Conservation (phyloP, 148 eudicot species). For the Cornus controversa region DNA sequence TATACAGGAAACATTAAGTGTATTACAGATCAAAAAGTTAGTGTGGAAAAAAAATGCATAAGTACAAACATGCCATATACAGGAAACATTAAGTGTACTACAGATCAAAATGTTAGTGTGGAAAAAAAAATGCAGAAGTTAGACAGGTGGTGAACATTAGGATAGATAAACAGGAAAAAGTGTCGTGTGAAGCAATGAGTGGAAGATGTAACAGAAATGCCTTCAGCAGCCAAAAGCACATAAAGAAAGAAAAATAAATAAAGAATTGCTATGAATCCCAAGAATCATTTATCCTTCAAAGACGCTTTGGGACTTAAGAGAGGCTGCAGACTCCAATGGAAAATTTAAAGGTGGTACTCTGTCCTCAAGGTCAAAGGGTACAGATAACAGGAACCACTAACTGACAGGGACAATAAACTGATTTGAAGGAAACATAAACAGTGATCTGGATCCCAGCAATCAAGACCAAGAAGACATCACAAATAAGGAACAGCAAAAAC, state of each 20-base stretch:
- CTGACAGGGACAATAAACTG: not conserved
- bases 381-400: not conserved
- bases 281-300: not conserved
- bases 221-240: not conserved
- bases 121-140: too few species aligned
- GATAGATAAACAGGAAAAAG: not conserved
- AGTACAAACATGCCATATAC: too few species aligned
- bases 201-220: not conserved
- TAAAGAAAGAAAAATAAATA: constrained; percentile 1
- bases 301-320: not conserved
- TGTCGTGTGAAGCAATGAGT: not conserved
- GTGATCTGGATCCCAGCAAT: not conserved
- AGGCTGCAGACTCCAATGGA: not conserved
- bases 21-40: not conserved
- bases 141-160: too few species aligned
- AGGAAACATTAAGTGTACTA: not conserved
- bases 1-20: not conserved
- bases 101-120: not conserved
- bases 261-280: constrained; percentile 4
- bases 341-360: not conserved
- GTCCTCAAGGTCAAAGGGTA: not conserved
- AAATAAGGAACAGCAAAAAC: constrained; percentile 2
- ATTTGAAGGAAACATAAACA: not conserved
- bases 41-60: not conserved
- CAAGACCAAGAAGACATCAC: not conserved